Base-by-base conservation (phyloP, 345 rosid species). In the Populus simonii region DNA sequence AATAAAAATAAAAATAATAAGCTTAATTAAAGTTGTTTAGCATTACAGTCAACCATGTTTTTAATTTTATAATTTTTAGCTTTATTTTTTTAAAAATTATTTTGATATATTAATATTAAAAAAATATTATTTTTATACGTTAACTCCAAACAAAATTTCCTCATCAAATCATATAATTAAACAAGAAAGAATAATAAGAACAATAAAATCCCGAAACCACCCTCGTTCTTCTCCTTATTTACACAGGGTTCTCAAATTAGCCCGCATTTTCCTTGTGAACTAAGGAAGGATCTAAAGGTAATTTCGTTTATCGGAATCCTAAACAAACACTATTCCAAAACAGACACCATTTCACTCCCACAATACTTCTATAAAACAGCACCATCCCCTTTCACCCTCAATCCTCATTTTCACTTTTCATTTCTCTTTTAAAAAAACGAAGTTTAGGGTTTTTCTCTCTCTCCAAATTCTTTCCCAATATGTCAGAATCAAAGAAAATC, bases 401-500 rank as follows among this genome's bases (percentile, higher is more conserved):
- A 39, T 11, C 7, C 22, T n/a, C 36, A 38, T 22, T 41, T 2
- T 10, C 8, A 2, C 9, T 6, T 70, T 35, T 25, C 6, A 59
- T 49, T 8, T 29, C 27, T n/a, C 36, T 17, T 1, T 0, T 0
- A 7, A 43, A 5, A n/a, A 25, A 22, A 43, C 43, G 13, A 25
- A 20, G 23, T 62, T 31, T 35, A 53, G 79, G 73, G 25, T 55
- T 75, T 67, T 35, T 5, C 1, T 33, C 25, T 41, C 16, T 66
- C 55, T 22, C 6, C 12, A 68, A 10, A 8, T 8, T 66, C 41
- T 61, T 41, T 20, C 11, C 41, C 9, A 71, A 43, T 49, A 76
- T 71, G 83, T 70, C 79, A 45, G 41, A n/a, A 1, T 6, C 71
- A 25, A 88, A 80, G 82, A 90, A 80, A 70, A 74, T 90, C 22